Percentiles rank a stretch among this genome's conserved stretches.
Conservation (phyloP, 2,329 filamentous ascomycete species). For the Huntiella omanensis region DNA sequence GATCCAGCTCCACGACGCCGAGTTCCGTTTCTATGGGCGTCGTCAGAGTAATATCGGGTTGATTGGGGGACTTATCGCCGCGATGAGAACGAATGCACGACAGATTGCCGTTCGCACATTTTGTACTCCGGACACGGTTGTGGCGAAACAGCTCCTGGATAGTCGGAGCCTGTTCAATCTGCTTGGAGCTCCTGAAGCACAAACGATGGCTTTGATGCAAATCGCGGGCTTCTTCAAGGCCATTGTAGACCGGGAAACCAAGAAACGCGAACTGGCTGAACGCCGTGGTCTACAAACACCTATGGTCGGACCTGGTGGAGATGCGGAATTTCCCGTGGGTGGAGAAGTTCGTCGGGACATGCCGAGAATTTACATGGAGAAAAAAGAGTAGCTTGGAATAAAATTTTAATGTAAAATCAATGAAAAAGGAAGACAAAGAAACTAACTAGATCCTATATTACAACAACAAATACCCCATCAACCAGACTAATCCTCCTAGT, state of each 20-base stretch:
- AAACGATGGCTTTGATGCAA: conserved; percentile 29
- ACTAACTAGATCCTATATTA: not conserved
- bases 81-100: conserved; percentile 33
- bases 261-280: conserved; percentile 15
- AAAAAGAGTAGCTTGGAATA: not conserved
- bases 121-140: conserved; percentile 37
- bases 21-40: conserved; percentile 36
- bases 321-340: conserved; percentile 5
- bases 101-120: conserved; percentile 34
- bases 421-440: not conserved
- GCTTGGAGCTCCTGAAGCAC: conserved; percentile 24
- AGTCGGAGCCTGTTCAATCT: conserved; percentile 31
- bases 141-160: conserved; percentile 39
- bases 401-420: not conserved
- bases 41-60: conserved; percentile 24
- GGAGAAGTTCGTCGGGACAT: conserved; percentile 4
- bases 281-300: conserved; percentile 12
- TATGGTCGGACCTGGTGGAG: conserved; percentile 4
- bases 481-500: not conserved
- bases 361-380: conserved; percentile 3
- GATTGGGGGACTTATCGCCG: conserved; percentile 29
- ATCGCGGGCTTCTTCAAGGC: conserved; percentile 35
- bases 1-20: conserved; percentile 27
- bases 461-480: not conserved
- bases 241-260: conserved; percentile 28